Evolutionary conservation across 2,329 filamentous ascomycete species (phyloP), one percentile per base, ranked within the genome.

Genomic region (Colletotrichum sidae): DNA sequence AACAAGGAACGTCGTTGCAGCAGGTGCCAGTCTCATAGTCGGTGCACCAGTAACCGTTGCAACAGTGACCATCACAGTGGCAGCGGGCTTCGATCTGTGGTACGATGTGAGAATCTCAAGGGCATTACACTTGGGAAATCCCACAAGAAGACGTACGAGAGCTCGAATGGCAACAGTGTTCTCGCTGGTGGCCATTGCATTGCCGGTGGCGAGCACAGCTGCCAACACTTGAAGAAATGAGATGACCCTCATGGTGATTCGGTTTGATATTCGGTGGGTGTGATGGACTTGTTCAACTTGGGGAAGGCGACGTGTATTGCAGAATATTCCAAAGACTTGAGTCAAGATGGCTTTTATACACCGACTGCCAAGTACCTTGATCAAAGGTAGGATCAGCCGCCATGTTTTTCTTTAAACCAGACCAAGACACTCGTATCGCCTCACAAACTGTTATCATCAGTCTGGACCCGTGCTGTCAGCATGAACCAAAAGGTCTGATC

Each of bases 31-130:
- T 45, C 2, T 10, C 60, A 1, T 39, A 17, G 4, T 64, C 60
- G n/a, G 55, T 53, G n/a, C 60, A 64, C 60, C 55, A 64, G 25
- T 8, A 60, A 9, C 55, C 47, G 4, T 15, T 37, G 25, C 60
- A 64, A 15, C 60, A 64, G 12, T 35, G 47, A 12, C 60, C 60
- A 33, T 60, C 55, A 13, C 60, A 64, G 15, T 59, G 49, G 12
- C 60, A 64, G 35, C 60, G 47, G 7, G 49, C 55, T 33, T 59
- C 49, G 13, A 60, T 15, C 55, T 64, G 11, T 7, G 2, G 7
- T 11, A n/a, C 12, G 10, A 15, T 13, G 11, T 37, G 6, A 25
- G 35, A 15, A 2, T 55, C 8, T 44, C 42, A n/a, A 33, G 3
- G 33, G 46, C 33, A 7, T 12, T 6, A 11, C 6, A 8, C 3